These are phyloP conservation scores for Ceratocystis colombiana DNA, from an alignment of 2,329 filamentous ascomycete genomes.

Conservation along the genomic window DNA sequence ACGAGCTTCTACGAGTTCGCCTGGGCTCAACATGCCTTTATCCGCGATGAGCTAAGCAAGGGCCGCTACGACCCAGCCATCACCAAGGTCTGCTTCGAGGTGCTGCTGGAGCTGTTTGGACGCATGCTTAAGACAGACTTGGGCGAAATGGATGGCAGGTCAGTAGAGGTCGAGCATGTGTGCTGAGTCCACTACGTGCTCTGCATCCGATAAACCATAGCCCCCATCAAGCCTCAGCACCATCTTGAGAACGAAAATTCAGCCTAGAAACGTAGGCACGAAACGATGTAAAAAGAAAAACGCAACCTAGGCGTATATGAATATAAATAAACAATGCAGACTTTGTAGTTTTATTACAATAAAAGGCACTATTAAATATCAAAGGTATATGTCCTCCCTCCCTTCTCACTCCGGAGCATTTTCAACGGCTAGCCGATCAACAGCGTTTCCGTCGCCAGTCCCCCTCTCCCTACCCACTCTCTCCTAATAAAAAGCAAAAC, in stretches of 20 bases:
- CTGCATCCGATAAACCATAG: too few relatives aligned
- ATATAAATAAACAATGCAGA: slow-evolving; percentile 26
- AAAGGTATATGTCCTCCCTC: background rate
- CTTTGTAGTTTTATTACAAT: slow-evolving; percentile 18
- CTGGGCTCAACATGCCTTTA: slow-evolving; percentile 94
- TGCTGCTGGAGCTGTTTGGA: slow-evolving; percentile 76
- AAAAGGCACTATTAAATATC: background rate
- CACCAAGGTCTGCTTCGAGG: slow-evolving; percentile 80
- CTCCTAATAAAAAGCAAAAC: background rate
- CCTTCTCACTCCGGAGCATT: background rate
- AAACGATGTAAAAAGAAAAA: background rate
- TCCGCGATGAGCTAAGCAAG: slow-evolving; percentile 84
- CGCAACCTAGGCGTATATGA: background rate
- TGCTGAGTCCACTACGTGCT: slow-evolving; percentile 42
- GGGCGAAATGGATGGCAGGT: slow-evolving; percentile 53
- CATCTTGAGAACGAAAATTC: background rate
- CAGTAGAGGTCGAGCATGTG: slow-evolving; percentile 58
- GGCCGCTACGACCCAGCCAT: slow-evolving; percentile 87
- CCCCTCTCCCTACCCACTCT: background rate
- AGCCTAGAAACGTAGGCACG: background rate
- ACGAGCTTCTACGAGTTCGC: slow-evolving; percentile 83
- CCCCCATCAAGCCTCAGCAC: background rate
- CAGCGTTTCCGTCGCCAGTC: background rate
- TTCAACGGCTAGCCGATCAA: background rate
- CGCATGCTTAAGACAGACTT: slow-evolving; percentile 69